Percentiles rank a stretch among this genome's conserved stretches.
phyloP scores from a whole-genome alignment of 23 red algal genomes.

The Gracilaria gracilis region DNA sequence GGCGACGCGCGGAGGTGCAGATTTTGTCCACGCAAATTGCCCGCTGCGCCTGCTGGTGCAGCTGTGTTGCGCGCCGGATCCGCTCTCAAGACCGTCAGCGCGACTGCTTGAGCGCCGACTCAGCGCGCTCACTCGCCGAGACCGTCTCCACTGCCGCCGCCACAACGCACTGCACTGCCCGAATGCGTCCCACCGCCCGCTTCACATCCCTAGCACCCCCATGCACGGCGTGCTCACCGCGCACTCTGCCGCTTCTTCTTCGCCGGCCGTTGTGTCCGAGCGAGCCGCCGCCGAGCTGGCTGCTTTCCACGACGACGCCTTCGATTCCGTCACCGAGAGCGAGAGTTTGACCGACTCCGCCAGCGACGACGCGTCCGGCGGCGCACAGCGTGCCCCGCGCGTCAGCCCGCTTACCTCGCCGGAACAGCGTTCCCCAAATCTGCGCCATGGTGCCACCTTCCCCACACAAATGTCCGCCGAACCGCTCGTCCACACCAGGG shows the following conservation, averaged over 20 bases:
- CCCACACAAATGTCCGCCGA: neutral
- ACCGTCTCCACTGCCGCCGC: neutral
- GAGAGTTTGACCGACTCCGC: neutral
- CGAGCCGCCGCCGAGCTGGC: neutral
- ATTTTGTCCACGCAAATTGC: conserved; percentile 16
- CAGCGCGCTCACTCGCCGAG: neutral
- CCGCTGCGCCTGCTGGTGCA: neutral
- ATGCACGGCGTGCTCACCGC: neutral
- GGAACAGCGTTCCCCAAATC: conserved; percentile 3
- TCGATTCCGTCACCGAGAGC: conserved; percentile 16
- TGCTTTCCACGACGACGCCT: neutral
- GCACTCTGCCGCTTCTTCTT: neutral
- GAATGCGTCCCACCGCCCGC: too few species aligned
- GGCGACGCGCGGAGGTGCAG: neutral
- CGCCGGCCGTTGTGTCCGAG: neutral
- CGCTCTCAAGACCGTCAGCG: neutral
- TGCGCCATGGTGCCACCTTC: neutral
- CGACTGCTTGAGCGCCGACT: neutral
- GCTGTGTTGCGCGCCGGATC: conserved; percentile 1
- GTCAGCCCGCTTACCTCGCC: conserved; percentile 51
- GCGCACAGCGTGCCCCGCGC: neutral
- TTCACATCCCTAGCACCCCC: too few species aligned
- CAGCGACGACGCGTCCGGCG: neutral
- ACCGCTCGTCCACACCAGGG: neutral
- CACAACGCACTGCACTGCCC: neutral